Evolutionary conservation across 306 rosid species (phyloP), one percentile per base, ranked within the genome.

Genomic region (Trifolium dubium): DNA sequence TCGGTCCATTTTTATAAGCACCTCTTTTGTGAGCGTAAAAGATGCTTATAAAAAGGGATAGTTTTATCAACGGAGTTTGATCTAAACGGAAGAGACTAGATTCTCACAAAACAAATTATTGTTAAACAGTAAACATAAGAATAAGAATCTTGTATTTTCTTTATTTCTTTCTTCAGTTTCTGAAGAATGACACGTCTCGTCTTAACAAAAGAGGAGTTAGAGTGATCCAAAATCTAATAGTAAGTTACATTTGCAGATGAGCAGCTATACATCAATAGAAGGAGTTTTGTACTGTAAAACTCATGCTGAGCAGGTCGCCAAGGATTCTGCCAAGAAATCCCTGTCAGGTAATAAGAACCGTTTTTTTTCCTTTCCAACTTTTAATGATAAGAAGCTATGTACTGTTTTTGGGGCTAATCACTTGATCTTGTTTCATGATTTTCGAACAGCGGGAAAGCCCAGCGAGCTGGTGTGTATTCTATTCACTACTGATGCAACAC

Each of bases 281-380:
- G 92, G 93, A 79, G 74, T 77, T 46, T 67, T 91, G 47, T 88
- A 84, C 58, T 91, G 94, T 90, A 91, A 84, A 89, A 73, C 87
- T 69, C 97, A 91, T 64, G 84, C 71, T 69, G 97, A 91, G 79
- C 97, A 88, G 70, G 81, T 85, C 58, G 87, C 77, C 83, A 91
- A 73, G 89, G 91, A 87, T 65, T 50, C 78, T 0, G 4, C 82
- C 1, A 88, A 81, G 89, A 90, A 73, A 80, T 28, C 67, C 54
- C 79, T 71, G 11, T 34, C 88, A 1, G 4, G 89, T 84, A 81
- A 83, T 81, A 80, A 87, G 62, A 63, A 6, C 50, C 18, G 3
- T 23, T 64, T 66, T 1, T 41, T 17, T 43, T 41, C 18, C 6
- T 11, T 12, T 1, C 2, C 44, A 39, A 17, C n/a, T 69, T 23